Percentiles rank a stretch among this genome's conserved stretches.
phyloP scores from a whole-genome alignment of 371 early-diverging fungal species.

The Rhizopus delemar region DNA sequence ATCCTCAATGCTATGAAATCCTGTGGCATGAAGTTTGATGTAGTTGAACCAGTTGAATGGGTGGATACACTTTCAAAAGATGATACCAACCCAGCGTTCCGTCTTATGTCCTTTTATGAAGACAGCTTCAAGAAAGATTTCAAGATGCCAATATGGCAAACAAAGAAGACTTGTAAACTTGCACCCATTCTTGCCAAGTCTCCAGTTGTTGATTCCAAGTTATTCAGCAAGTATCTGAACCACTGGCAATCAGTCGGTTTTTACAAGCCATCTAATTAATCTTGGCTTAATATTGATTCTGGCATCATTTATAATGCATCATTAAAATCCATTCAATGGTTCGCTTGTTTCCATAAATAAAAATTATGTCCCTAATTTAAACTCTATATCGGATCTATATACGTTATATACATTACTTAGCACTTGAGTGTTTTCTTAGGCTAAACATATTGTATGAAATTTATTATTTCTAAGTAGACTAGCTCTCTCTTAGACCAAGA shows the following conservation, averaged over 20 bases:
- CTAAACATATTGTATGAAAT: too few relatives aligned
- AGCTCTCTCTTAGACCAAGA: too few relatives aligned
- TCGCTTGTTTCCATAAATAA: too few relatives aligned
- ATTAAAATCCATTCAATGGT: too few relatives aligned
- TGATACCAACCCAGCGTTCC: constrained; percentile 37
- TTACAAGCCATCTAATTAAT: constrained; percentile 3
- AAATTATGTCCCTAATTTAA: too few relatives aligned
- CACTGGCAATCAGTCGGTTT: constrained; percentile 25
- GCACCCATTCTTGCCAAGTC: constrained; percentile 12
- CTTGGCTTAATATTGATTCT: too few relatives aligned
- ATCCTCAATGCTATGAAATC: constrained; percentile 26
- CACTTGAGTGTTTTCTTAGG: too few relatives aligned
- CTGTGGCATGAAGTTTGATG: constrained; percentile 34
- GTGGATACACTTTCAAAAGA: constrained; percentile 27
- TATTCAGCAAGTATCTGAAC: constrained; percentile 21
- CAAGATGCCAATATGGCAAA: constrained; percentile 33
- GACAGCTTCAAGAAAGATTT: constrained; percentile 14
- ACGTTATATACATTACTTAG: too few relatives aligned
- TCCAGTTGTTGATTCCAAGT: constrained; percentile 15
- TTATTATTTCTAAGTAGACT: too few relatives aligned
- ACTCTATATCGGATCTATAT: too few relatives aligned
- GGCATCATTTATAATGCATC: too few relatives aligned
- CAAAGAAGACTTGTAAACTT: constrained; percentile 11
- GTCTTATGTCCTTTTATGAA: constrained; percentile 36
- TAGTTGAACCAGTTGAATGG: constrained; percentile 32